phyloP scores from a whole-genome alignment of 495 filamentous ascomycete genomes.

The Daldinia loculata region DNA sequence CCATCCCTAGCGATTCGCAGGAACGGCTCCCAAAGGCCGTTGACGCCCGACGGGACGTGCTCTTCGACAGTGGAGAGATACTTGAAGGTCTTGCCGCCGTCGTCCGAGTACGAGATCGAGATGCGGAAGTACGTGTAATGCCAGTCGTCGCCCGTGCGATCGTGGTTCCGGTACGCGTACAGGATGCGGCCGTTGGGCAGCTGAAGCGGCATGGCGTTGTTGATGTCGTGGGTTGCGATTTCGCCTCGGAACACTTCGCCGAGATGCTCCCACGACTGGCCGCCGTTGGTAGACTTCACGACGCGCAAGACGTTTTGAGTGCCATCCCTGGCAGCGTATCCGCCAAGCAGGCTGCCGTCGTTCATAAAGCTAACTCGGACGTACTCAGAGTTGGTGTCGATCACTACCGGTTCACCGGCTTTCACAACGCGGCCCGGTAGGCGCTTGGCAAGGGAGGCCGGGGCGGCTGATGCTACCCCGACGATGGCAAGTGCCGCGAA shows the following conservation, averaged over 20 bases:
- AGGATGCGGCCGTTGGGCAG: constrained; percentile 60
- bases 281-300: constrained; percentile 51
- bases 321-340: constrained; percentile 50
- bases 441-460: constrained; percentile 16
- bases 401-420: constrained; percentile 37
- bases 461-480: constrained; percentile 9
- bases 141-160: constrained; percentile 49
- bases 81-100: constrained; percentile 58
- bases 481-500: constrained; percentile 11
- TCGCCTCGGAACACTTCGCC: constrained; percentile 48
- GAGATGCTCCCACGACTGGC: constrained; percentile 50
- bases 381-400: constrained; percentile 56
- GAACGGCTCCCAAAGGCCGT: constrained; percentile 69
- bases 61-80: constrained; percentile 61
- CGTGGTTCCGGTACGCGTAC: constrained; percentile 69
- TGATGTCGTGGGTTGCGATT: constrained; percentile 59
- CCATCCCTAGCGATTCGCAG: constrained; percentile 60
- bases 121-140: constrained; percentile 65
- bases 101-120: constrained; percentile 63
- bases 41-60: constrained; percentile 44
- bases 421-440: constrained; percentile 31
- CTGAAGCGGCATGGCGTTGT: constrained; percentile 67
- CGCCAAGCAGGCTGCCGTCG: constrained; percentile 54
- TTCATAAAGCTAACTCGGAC: constrained; percentile 54
- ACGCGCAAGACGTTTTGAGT: constrained; percentile 50